These are phyloP conservation scores for Rhynchosporium secalis DNA, from an alignment of 2,329 filamentous ascomycete genomes.

Conservation along the genomic window DNA sequence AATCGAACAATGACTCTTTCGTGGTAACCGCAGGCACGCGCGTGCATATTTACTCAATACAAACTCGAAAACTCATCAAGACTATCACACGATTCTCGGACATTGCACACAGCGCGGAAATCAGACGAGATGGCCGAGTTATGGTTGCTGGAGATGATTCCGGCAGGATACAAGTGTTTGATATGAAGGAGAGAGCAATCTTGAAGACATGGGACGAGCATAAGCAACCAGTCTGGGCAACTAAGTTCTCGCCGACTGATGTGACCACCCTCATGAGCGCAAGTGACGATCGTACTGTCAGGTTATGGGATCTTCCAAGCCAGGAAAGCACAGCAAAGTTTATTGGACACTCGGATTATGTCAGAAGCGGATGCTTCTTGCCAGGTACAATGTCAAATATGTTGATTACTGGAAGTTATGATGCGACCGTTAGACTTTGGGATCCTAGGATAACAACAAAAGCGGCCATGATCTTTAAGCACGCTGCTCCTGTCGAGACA, in stretches of 20 bases:
- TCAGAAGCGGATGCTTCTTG: slow-evolving; percentile 84
- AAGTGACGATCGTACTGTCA: slow-evolving; percentile 89
- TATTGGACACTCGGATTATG: slow-evolving; percentile 87
- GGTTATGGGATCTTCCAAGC: slow-evolving; percentile 89
- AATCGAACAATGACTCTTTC: slow-evolving; percentile 68
- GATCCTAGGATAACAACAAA: slow-evolving; percentile 73
- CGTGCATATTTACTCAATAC: slow-evolving; percentile 89
- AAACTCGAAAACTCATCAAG: slow-evolving; percentile 88
- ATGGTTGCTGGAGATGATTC: slow-evolving; percentile 89
- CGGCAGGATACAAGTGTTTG: slow-evolving; percentile 92
- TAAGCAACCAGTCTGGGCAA: slow-evolving; percentile 90
- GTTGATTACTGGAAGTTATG: slow-evolving; percentile 88
- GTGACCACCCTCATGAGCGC: slow-evolving; percentile 85
- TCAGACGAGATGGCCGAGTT: slow-evolving; percentile 84
- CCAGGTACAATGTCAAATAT: slow-evolving; percentile 68
- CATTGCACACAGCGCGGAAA: slow-evolving; percentile 84
- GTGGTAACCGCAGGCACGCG: slow-evolving; percentile 93
- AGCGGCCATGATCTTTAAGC: slow-evolving; percentile 91
- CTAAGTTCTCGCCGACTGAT: slow-evolving; percentile 87
- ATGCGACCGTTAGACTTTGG: slow-evolving; percentile 91
- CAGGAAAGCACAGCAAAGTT: slow-evolving; percentile 76
- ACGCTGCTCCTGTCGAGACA: slow-evolving; percentile 82
- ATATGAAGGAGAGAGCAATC: slow-evolving; percentile 84
- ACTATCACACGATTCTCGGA: slow-evolving; percentile 94
- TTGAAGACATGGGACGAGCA: slow-evolving; percentile 94